These are phyloP conservation scores for Candida krabiensis DNA, from an alignment of 805 yeast species.

Conservation along the genomic window DNA sequence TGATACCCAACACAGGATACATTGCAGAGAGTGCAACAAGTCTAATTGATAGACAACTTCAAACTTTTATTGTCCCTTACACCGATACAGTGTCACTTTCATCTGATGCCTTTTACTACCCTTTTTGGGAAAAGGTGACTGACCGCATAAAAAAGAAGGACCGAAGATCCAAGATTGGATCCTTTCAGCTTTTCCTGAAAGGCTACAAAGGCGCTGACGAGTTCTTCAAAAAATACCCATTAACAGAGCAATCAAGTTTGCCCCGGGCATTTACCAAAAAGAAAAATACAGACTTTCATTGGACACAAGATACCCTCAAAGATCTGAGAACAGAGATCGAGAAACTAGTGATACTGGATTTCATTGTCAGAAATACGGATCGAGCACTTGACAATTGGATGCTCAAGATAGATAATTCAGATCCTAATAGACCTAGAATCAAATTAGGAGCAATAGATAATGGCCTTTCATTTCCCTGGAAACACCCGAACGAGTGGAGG, in stretches of 20 bases:
- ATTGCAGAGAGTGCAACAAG: conserved; percentile 73
- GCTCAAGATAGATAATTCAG: conserved; percentile 54
- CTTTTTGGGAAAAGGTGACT: conserved; percentile 43
- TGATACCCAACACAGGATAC: conserved; percentile 72
- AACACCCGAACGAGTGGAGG: conserved; percentile 80
- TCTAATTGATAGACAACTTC: conserved; percentile 58
- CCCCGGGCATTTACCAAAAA: conserved; percentile 2
- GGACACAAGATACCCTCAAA: conserved; percentile 50
- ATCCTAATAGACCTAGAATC: conserved; percentile 36
- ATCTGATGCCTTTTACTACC: conserved; percentile 52
- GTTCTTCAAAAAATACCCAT: conserved; percentile 55
- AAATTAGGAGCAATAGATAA: conserved; percentile 74
- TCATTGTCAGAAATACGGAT: conserved; percentile 73
- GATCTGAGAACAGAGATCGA: conserved; percentile 65
- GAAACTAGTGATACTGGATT: conserved; percentile 68
- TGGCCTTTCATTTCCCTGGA: conserved; percentile 77
- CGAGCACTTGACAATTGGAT: conserved; percentile 79
- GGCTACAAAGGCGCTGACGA: conserved; percentile 62
- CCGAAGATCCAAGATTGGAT: conserved; percentile 54
- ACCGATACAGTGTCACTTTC: conserved; percentile 57
- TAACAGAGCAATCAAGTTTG: conserved; percentile 35
- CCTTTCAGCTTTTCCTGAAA: conserved; percentile 61
- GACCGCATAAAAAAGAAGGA: conserved; percentile 23
- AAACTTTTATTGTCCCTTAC: conserved; percentile 61
- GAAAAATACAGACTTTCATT: conserved; percentile 37